Conservation (phyloP, 768 basidiomycete species). For the Melanogaster broomeanus region DNA sequence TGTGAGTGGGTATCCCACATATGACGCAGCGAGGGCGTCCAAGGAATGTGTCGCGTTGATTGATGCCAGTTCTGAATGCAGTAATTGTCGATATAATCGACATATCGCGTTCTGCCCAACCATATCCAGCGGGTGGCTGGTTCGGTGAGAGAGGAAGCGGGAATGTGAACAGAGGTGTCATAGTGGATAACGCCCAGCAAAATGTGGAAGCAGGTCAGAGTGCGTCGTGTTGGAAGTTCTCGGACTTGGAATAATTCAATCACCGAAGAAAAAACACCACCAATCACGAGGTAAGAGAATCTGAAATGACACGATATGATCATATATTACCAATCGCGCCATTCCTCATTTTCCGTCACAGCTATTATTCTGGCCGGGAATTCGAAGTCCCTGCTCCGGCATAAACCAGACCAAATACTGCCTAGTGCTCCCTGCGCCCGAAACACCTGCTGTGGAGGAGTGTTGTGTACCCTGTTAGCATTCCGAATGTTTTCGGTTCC, state of each 20-base stretch:
- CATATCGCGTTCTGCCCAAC: not conserved
- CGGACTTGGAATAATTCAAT: too few species aligned
- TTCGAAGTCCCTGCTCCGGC: not conserved
- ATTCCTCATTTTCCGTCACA: conserved; percentile 5
- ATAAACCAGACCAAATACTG: conserved; percentile 11
- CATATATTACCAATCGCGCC: conserved; percentile 3
- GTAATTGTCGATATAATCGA: too few species aligned
- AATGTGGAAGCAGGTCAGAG: too few species aligned
- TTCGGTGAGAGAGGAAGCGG: not conserved
- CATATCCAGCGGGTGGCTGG: not conserved
- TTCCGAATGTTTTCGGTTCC: too few species aligned
- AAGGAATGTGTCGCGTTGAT: too few species aligned
- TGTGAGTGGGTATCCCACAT: conserved; percentile 7
- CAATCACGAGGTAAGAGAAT: too few species aligned
- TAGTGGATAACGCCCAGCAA: too few species aligned
- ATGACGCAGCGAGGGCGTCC: conserved; percentile 13
- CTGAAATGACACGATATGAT: too few species aligned
- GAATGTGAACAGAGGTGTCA: not conserved
- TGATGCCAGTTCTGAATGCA: too few species aligned
- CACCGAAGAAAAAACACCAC: too few species aligned
- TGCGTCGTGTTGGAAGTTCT: too few species aligned
- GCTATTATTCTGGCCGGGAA: not conserved
- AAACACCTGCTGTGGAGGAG: conserved; percentile 5
- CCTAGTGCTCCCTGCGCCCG: not conserved
- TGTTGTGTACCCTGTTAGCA: too few species aligned